Evolutionary conservation across 805 yeast species (phyloP).

Genomic region (Ogataea allantospora): DNA sequence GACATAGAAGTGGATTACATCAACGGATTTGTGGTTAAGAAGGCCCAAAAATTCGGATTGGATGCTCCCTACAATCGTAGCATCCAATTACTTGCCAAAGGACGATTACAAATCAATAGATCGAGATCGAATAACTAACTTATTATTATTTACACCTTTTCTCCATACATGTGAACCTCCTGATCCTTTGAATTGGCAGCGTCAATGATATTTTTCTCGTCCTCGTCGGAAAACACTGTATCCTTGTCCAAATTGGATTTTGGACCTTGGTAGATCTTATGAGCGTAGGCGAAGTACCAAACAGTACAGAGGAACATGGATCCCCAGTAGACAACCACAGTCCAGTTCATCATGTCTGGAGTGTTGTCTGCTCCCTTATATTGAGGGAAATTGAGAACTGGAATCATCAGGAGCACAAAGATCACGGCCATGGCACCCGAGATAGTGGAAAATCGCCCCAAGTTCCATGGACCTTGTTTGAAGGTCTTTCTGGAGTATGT

Average conservation of each 20-base stretch:
- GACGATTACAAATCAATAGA: constrained; percentile 28
- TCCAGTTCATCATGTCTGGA: constrained; percentile 57
- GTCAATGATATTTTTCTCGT: constrained; percentile 23
- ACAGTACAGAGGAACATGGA: constrained; percentile 47
- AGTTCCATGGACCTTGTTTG: constrained; percentile 62
- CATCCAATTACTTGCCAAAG: constrained; percentile 44
- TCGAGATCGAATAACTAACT: constrained; percentile 4
- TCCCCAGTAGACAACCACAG: constrained; percentile 57
- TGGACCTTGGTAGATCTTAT: constrained; percentile 61
- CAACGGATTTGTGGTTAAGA: constrained; percentile 70
- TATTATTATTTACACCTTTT: background rate
- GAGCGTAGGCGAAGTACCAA: constrained; percentile 53
- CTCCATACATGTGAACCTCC: constrained; percentile 8
- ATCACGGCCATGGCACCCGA: constrained; percentile 46
- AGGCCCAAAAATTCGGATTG: constrained; percentile 47
- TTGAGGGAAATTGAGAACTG: constrained; percentile 57
- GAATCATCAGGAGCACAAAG: constrained; percentile 54
- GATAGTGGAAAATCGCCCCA: constrained; percentile 50
- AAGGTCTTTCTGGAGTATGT: constrained; percentile 51
- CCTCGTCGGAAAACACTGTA: constrained; percentile 29
- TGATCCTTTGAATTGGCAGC: constrained; percentile 17
- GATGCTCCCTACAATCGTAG: constrained; percentile 48
- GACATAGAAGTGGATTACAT: constrained; percentile 78
- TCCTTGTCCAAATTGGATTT: constrained; percentile 47
- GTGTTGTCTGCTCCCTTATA: constrained; percentile 36